These are phyloP conservation scores for Plicaturopsis crispa DNA, from an alignment of 768 basidiomycete genomes.

Conservation along the genomic window DNA sequence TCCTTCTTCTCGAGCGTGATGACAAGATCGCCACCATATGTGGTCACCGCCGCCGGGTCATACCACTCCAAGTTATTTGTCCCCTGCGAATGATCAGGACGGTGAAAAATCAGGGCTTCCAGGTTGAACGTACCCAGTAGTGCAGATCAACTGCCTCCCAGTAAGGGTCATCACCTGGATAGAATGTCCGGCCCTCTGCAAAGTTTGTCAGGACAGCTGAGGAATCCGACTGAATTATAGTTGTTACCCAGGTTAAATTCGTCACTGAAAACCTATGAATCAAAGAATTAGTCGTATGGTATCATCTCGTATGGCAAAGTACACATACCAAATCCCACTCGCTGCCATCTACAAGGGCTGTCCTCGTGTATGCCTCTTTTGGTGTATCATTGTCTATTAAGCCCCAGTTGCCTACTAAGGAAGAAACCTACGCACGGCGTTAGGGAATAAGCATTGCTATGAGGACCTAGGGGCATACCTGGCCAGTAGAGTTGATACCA, in stretches of 20 bases:
- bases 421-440: constrained; percentile 42
- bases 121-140: constrained; percentile 29
- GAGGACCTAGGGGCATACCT: constrained; percentile 30
- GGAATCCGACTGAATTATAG: too few species aligned
- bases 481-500: constrained; percentile 64
- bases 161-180: constrained; percentile 79
- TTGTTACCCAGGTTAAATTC: constrained; percentile 76
- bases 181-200: constrained; percentile 59
- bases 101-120: constrained; percentile 31
- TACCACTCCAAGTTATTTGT: constrained; percentile 48
- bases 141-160: constrained; percentile 55
- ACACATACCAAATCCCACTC: constrained; percentile 28
- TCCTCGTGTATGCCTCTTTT: constrained; percentile 40
- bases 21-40: constrained; percentile 39
- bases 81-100: constrained; percentile 16
- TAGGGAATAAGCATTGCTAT: constrained; percentile 1
- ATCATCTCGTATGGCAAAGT: too few species aligned
- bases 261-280: constrained; percentile 75
- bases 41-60: constrained; percentile 45
- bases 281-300: too few species aligned
- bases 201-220: too few species aligned
- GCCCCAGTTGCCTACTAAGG: constrained; percentile 44
- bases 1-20: constrained; percentile 40
- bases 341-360: constrained; percentile 52
- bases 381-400: constrained; percentile 59